These are phyloP conservation scores for Penicillium sp. DNA, from an alignment of 2,329 filamentous ascomycete species.

Conservation along the genomic window DNA sequence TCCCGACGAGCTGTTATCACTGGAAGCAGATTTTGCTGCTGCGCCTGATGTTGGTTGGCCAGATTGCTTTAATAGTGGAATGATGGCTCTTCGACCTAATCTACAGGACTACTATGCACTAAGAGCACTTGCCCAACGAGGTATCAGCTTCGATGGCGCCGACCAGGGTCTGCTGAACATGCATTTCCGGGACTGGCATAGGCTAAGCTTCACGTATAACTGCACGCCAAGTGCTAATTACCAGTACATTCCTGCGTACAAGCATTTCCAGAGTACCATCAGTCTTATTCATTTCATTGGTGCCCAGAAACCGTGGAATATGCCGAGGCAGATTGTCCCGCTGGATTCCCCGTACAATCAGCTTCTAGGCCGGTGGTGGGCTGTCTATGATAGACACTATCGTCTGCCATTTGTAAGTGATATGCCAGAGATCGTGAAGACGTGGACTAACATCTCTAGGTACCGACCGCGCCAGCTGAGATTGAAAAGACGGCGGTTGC, in stretches of 20 bases:
- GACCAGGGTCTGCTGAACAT: conserved; percentile 96
- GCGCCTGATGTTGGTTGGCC: conserved; percentile 97
- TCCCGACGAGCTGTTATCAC: conserved; percentile 85
- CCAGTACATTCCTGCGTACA: conserved; percentile 93
- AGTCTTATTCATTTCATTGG: conserved; percentile 95
- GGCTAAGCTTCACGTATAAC: conserved; percentile 93
- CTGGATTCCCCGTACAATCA: conserved; percentile 65
- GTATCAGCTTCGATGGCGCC: conserved; percentile 93
- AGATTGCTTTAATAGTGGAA: conserved; percentile 95
- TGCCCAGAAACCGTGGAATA: conserved; percentile 81
- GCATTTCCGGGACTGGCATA: conserved; percentile 84
- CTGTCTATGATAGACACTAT: conserved; percentile 88
- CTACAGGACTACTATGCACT: conserved; percentile 85
- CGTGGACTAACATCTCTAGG: neutral
- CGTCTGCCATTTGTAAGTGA: conserved; percentile 39
- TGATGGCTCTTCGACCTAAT: conserved; percentile 88
- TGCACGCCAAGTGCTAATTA: conserved; percentile 96
- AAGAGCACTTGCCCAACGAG: conserved; percentile 76
- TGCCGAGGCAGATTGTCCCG: conserved; percentile 46
- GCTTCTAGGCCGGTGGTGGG: conserved; percentile 87
- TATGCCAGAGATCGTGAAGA: neutral
- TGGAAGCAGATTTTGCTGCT: conserved; percentile 63
- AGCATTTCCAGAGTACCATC: conserved; percentile 86
- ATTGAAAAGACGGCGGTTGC: neutral
- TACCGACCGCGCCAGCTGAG: neutral